Percentiles rank a stretch among this genome's conserved stretches.
phyloP scores from a whole-genome alignment of 73 alveolate genomes.

The Tetrahymena thermophila region DNA sequence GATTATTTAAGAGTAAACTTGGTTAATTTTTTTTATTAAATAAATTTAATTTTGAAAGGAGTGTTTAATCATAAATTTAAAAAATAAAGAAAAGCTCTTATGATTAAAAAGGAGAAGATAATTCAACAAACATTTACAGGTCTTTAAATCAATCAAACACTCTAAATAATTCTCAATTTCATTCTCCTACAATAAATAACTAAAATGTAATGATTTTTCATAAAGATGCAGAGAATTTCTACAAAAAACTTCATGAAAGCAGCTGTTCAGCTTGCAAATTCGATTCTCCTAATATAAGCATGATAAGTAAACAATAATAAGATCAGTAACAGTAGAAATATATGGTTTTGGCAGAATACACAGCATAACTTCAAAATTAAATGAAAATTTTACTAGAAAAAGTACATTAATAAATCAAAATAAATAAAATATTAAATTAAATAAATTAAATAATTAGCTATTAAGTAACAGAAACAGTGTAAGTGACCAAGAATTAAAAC shows the following conservation, averaged over 20 bases:
- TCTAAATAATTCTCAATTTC: background rate
- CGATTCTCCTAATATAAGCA: background rate
- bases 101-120: background rate
- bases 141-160: background rate
- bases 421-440: background rate
- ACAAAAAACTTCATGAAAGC: background rate
- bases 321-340: background rate
- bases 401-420: background rate
- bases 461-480: background rate
- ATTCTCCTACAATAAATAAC: background rate
- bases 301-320: background rate
- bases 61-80: too few relatives aligned
- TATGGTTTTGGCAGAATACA: background rate
- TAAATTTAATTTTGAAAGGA: background rate
- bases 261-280: background rate
- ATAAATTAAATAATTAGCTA: background rate
- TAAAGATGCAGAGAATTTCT: background rate
- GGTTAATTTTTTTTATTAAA: too few relatives aligned
- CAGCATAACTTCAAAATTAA: background rate
- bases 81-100: background rate
- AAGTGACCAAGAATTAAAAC: background rate
- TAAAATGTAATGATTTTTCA: background rate
- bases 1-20: background rate
- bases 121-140: background rate
- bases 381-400: background rate